Evolutionary conservation across 805 yeast genomes (phyloP), one percentile per base, ranked within the genome.

Genomic region (Pachysolen tannophilus): DNA sequence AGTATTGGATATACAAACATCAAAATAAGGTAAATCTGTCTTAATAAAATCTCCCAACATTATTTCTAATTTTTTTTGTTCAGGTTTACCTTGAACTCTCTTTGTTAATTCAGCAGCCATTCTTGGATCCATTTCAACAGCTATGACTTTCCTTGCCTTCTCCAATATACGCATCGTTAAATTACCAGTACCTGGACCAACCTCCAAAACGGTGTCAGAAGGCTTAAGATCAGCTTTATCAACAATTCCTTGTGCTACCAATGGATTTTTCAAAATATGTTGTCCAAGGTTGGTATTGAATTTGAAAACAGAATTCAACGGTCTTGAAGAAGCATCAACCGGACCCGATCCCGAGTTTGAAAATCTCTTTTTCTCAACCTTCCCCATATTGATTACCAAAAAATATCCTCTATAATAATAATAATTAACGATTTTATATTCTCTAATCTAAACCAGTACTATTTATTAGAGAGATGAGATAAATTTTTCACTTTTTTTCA

Each of bases 131-230:
- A 88, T 88, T 63, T 92, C 98, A 35, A 84, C 92, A 0, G 97
- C 98, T 32, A 85, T 73, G n/a, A 90, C 97, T 48, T 85, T 87
- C 38, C 84, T 70, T 0, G 97, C 97, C 56, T 87, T 82, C 48
- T 90, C 97, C 37, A 92, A 60, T 25, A 92, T 92, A 42, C 94
- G 70, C 25, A 90, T 94, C 0, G 98, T 92, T 61, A 92, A 69
- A 52, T 92, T 92, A 65, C 98, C 98, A 0, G 98, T 92, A 75
- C 98, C 98, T 3, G 98, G 98, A 50, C 98, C 98, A 34, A 92
- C 95, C 64, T 92, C 98, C 28, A 92, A 66, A 2, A 92, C 97
- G 6, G 78, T 76, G 53, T 92, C 98, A 20, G 94, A 80, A 3
- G 97, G 97, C 49, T 78, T 82, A 37, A 92, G 82, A 26, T 77